Evolutionary conservation across 257 asterid species (phyloP).

Genomic region (Euphrasia confusa): DNA sequence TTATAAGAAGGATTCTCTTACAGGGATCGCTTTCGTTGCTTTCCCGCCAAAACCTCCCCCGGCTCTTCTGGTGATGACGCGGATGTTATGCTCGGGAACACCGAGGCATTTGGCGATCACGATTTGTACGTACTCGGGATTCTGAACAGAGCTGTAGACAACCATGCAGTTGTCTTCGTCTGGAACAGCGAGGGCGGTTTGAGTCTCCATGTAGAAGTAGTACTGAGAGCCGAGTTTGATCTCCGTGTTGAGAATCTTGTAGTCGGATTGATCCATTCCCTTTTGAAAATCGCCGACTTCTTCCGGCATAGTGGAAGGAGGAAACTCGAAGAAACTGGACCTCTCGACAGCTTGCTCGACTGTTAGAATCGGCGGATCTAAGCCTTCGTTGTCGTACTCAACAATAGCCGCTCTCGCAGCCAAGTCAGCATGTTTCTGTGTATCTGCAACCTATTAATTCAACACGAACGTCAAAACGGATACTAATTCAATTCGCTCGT

Average conservation of each 20-base stretch:
- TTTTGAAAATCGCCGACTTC: slow-evolving; percentile 57
- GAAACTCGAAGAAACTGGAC: slow-evolving; percentile 53
- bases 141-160: slow-evolving; percentile 10
- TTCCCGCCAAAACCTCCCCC: background rate
- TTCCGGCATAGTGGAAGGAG: slow-evolving; percentile 37
- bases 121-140: slow-evolving; percentile 23
- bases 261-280: slow-evolving; percentile 81
- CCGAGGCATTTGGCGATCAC: slow-evolving; percentile 26
- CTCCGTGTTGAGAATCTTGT: slow-evolving; percentile 55
- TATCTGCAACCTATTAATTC: slow-evolving; percentile 58
- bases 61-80: background rate
- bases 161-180: no score
- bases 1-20: slow-evolving; percentile 15
- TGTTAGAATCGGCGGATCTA: slow-evolving; percentile 63
- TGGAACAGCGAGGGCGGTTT: slow-evolving; percentile 17
- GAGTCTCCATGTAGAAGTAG: slow-evolving; percentile 11
- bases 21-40: slow-evolving; percentile 18
- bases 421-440: slow-evolving; percentile 50
- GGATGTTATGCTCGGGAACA: background rate
- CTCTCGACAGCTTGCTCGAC: slow-evolving; percentile 66
- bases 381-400: slow-evolving; percentile 44
- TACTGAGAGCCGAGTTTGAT: slow-evolving; percentile 25
- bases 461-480: background rate
- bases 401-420: slow-evolving; percentile 51
- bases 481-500: background rate